These are phyloP conservation scores for Diversispora epigaea DNA, from an alignment of 192 early-diverging fungal genomes.

Conservation along the genomic window DNA sequence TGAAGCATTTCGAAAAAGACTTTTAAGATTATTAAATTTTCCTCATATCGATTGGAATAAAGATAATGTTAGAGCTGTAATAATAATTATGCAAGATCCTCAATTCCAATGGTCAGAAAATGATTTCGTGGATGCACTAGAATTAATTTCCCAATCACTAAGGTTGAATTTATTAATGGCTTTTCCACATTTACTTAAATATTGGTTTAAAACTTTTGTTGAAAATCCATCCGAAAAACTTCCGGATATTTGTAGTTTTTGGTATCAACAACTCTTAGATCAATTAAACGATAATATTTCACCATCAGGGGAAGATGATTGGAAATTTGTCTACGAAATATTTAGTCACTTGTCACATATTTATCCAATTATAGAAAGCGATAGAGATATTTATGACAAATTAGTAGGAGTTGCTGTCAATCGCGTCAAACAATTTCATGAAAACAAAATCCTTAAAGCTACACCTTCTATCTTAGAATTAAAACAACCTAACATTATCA, in stretches of 20 bases:
- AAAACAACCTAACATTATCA: background rate
- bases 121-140: background rate
- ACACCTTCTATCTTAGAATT: background rate
- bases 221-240: background rate
- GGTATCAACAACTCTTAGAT: background rate
- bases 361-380: constrained; percentile 5
- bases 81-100: background rate
- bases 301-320: background rate
- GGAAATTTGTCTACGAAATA: background rate
- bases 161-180: background rate
- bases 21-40: background rate
- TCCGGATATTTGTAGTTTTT: constrained; percentile 4
- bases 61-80: background rate
- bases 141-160: background rate
- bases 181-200: background rate
- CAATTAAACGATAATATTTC: background rate
- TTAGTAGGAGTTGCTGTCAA: background rate
- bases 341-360: background rate
- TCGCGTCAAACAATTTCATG: background rate
- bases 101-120: constrained; percentile 12
- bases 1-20: background rate
- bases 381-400: background rate
- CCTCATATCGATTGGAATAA: background rate
- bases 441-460: background rate
- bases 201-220: constrained; percentile 10